Evolutionary conservation across 108 stramenopile genomes (phyloP), one percentile per base, ranked within the genome.

Genomic region (Phaeodactylum tricornutum): DNA sequence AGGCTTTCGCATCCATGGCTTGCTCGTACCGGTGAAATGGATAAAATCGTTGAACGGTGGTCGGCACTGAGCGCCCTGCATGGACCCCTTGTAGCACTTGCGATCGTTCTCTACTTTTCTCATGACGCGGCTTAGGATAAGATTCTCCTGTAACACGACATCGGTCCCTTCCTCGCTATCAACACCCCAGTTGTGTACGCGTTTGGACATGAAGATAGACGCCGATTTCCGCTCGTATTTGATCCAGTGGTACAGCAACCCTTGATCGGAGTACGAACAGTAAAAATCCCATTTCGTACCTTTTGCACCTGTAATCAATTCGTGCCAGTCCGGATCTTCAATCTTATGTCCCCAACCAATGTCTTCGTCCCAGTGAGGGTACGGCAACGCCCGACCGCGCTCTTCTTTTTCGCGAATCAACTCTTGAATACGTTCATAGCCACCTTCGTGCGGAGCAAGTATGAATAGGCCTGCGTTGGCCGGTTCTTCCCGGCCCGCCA

Each of bases 381-480:
- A 20, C 21, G 11, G 3, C 1, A 32, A n/a, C 14, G 6, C 29
- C 2, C 3, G 4, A 15, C 17, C n/a, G 3, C 29, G 29, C 41
- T 52, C 44, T 17, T 66, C 53, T 37, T 47, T 50, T 1, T 11
- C 27, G 16, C 37, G 50, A 22, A 73, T 50, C 12, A 54, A 51
- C 1, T 55, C 57, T 29, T 54, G 26, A 4, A 8, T 17, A 2
- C 21, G 31, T 16, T 29, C 48, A 3, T 19, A 32, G 3, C 20
- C 30, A 30, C 31, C 39, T 3, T 29, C 28, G 32, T 15, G 16
- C 4, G 48, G 48, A 20, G 20, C n/a, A 16, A 49, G 15, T 17
- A 49, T n/a, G 55, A 74, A 74, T 41, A 79, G 61, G 3, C 73
- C 77, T n/a, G 59, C 70, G 17, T 62, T 43, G 33, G 61, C 30